Conservation (phyloP, 2,329 filamentous ascomycete species). For the Ustulina deusta region DNA sequence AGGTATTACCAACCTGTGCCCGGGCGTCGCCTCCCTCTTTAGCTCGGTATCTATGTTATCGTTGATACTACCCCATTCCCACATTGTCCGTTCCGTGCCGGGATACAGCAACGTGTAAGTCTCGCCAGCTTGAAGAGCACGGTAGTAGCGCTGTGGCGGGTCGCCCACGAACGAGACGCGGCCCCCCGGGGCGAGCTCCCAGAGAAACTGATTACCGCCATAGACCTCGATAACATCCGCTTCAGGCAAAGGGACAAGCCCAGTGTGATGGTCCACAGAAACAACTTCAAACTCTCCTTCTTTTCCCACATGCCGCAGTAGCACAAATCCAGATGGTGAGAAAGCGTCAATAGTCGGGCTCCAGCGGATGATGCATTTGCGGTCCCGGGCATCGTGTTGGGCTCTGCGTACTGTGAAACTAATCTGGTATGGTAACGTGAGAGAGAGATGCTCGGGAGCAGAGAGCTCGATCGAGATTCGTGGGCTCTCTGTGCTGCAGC, state of each 20-base stretch:
- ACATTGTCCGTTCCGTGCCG: neutral
- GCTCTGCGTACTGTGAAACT: neutral
- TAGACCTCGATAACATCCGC: neutral
- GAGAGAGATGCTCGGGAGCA: neutral
- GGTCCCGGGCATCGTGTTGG: neutral
- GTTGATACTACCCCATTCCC: neutral
- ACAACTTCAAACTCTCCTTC: neutral
- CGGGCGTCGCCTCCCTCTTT: neutral
- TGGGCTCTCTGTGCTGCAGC: neutral
- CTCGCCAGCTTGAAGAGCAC: neutral
- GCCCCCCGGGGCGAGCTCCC: too few species aligned
- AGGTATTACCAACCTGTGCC: too few species aligned
- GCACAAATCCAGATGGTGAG: neutral
- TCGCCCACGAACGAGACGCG: too few species aligned
- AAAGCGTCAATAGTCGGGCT: conserved; percentile 4
- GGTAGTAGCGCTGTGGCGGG: neutral
- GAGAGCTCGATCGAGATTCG: neutral
- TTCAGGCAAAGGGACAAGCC: neutral
- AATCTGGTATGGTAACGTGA: conserved; percentile 1
- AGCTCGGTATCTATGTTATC: neutral
- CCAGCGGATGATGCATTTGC: neutral
- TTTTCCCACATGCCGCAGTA: neutral
- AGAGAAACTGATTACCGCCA: neutral
- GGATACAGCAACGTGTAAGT: neutral
- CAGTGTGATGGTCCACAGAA: neutral